A percentile compares a stretch with the other conserved stretches of the same genome.
Conservation (phyloP, 2,329 filamentous ascomycete species). For the Bipolaris oryzae region DNA sequence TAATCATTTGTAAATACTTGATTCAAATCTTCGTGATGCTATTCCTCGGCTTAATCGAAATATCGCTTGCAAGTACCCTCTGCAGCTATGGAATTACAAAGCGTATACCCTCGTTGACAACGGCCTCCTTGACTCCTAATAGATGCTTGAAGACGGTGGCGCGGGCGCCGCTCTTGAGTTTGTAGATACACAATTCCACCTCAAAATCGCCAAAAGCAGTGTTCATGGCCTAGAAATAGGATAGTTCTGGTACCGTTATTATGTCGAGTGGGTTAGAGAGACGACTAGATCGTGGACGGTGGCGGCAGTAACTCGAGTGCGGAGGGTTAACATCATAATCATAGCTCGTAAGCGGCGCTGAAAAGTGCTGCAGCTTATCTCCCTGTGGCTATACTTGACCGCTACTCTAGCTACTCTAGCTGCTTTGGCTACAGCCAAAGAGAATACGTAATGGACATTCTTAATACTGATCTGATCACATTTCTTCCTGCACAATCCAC, state of each 20-base stretch:
- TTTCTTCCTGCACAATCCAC: no score
- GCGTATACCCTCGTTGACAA: conserved; percentile 95
- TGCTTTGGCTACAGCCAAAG: no score
- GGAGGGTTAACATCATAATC: conserved; percentile 8
- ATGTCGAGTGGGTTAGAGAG: conserved; percentile 36
- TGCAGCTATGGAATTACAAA: conserved; percentile 97
- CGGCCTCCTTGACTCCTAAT: conserved; percentile 87
- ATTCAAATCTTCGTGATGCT: conserved; percentile 96
- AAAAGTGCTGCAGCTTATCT: no score
- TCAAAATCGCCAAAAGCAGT: conserved; percentile 70
- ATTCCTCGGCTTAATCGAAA: conserved; percentile 94
- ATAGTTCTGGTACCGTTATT: conserved; percentile 41
- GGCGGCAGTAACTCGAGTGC: conserved; percentile 17
- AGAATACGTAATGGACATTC: no score
- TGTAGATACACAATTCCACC: conserved; percentile 84
- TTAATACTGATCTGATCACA: no score
- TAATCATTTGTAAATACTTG: conserved; percentile 99
- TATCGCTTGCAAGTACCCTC: conserved; percentile 92
- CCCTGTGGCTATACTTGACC: no score
- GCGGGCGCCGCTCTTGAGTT: conserved; percentile 91
- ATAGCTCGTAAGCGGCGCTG: no score
- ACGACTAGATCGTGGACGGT: conserved; percentile 24
- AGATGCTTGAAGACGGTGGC: conserved; percentile 98
- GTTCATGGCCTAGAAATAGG: conserved; percentile 68
- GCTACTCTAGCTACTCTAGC: no score